Percentiles rank a stretch among this genome's conserved stretches.
Conservation (phyloP, 2,329 filamentous ascomycete genomes). For the Pseudogymnoascus sp. region DNA sequence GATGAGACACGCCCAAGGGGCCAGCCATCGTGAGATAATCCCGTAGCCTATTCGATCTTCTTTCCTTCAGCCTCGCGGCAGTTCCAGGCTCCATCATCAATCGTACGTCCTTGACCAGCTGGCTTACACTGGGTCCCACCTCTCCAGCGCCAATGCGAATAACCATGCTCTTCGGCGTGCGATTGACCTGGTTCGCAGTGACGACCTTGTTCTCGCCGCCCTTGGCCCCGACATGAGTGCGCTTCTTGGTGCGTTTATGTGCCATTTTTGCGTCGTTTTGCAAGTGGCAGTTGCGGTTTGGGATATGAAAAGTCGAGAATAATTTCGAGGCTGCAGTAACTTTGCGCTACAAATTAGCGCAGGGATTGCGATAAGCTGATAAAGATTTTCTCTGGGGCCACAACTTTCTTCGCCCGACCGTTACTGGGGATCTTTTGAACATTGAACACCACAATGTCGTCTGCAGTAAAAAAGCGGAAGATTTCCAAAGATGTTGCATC, state of each 20-base stretch:
- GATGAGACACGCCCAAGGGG: constrained; percentile 83
- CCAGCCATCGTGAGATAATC: constrained; percentile 96
- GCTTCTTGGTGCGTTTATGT: constrained; percentile 74
- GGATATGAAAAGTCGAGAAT: constrained; percentile 17
- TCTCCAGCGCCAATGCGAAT: constrained; percentile 93
- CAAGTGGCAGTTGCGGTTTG: constrained; percentile 14
- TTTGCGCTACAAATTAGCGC: constrained; percentile 24
- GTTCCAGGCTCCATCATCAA: constrained; percentile 95
- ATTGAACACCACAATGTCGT: constrained; percentile 22
- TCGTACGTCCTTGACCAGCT: constrained; percentile 85
- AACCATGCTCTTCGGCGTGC: constrained; percentile 91
- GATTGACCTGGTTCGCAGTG: constrained; percentile 50
- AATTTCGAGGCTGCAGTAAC: constrained; percentile 18
- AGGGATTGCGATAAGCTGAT: constrained; percentile 26
- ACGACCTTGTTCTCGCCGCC: constrained; percentile 44
- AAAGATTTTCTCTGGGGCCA: constrained; percentile 21
- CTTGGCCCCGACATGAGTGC: constrained; percentile 67
- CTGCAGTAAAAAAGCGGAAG: constrained; percentile 26
- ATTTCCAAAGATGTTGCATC: constrained; percentile 18
- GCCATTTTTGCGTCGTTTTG: constrained; percentile 52
- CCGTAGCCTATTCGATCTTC: constrained; percentile 75
- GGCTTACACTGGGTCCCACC: constrained; percentile 82
- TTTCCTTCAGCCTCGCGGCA: constrained; percentile 79
- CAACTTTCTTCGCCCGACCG: constrained; percentile 8
- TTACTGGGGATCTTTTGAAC: constrained; percentile 9